Base-by-base conservation (phyloP, 2,329 filamentous ascomycete genomes). In the Cryoendolithus antarcticus region DNA sequence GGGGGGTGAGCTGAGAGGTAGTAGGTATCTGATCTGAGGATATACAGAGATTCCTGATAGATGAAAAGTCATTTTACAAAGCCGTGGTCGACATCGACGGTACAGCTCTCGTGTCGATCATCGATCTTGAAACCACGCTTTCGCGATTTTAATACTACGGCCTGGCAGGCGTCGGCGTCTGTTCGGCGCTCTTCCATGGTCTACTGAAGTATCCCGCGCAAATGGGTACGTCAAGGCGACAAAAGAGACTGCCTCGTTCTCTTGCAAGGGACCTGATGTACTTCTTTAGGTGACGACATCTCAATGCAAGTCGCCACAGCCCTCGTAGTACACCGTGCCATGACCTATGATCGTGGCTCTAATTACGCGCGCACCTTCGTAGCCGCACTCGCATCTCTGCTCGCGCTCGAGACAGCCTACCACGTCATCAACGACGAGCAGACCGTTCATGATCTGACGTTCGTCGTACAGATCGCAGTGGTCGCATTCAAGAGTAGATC, bases 241-340 rank as follows among this genome's bases (percentile, higher is more conserved):
- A 27, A 8, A 27, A 27, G 21, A 37, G 34, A 35, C 7, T 13
- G 6, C 24, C 24, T 27, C 24, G 24, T 27, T 27, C 24, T 27
- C 24, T 27, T 27, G 7, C 7, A 27, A 27, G 24, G 24, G 7
- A 27, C 24, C 24, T 27, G 24, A 27, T 27, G 24, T 27, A 27
- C 24, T 31, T 6, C 30, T 21, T 6, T 15, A 41, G 39, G 34
- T n/a, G 39, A 41, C 21, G 39, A 41, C 12, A 41, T 34, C 10
- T 41, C 39, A 6, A 37, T 41, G 39, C 39, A 41, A 27, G 29
- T 41, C 9, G 39, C 39, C 24, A 41, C 39, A 33, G 39, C 39
- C 19, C 37, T 34, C 12, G 35, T 35, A 3, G 30, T 41, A 3
- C 39, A 41, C 30, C 34, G 39, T 13, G 39, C 39, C 10, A 15